A percentile compares a stretch with the other conserved stretches of the same genome.
These are phyloP conservation scores for Glebionis coronaria DNA, from an alignment of 129 eudicot genomes.

Conservation along the genomic window DNA sequence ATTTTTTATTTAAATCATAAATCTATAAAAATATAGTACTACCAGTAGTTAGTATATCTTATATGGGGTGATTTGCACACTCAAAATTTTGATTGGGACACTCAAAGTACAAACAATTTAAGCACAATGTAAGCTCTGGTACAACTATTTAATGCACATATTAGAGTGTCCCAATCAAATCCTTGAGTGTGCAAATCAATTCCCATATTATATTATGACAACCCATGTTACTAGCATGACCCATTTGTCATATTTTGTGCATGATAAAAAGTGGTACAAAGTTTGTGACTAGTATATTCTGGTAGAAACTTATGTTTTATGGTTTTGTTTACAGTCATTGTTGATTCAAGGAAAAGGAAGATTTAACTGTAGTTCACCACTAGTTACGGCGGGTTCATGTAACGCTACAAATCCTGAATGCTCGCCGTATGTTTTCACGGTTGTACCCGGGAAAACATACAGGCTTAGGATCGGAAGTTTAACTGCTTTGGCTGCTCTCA, in stretches of 20 bases:
- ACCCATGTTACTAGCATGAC: background rate
- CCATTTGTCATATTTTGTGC: background rate
- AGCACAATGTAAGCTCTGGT: too few species aligned
- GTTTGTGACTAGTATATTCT: background rate
- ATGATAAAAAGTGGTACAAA: background rate
- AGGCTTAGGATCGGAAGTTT: constrained; percentile 82
- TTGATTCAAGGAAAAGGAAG: constrained; percentile 83
- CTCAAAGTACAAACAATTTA: too few species aligned
- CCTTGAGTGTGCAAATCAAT: too few species aligned
- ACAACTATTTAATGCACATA: too few species aligned
- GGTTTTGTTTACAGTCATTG: constrained; percentile 53
- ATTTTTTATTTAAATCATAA: background rate
- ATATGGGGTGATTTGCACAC: too few species aligned
- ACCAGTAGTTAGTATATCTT: too few species aligned
- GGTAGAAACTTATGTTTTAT: background rate
- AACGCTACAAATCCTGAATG: constrained; percentile 68
- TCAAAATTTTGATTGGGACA: too few species aligned
- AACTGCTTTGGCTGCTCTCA: constrained; percentile 75
- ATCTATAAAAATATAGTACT: background rate
- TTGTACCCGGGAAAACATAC: constrained; percentile 76
- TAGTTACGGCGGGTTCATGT: constrained; percentile 31
- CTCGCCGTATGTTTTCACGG: constrained; percentile 52
- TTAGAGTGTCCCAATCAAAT: too few species aligned
- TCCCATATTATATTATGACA: background rate
- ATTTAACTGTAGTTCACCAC: constrained; percentile 50